Conservation (phyloP, 371 early-diverging fungal species). For the Rhizopus stolonifer region DNA sequence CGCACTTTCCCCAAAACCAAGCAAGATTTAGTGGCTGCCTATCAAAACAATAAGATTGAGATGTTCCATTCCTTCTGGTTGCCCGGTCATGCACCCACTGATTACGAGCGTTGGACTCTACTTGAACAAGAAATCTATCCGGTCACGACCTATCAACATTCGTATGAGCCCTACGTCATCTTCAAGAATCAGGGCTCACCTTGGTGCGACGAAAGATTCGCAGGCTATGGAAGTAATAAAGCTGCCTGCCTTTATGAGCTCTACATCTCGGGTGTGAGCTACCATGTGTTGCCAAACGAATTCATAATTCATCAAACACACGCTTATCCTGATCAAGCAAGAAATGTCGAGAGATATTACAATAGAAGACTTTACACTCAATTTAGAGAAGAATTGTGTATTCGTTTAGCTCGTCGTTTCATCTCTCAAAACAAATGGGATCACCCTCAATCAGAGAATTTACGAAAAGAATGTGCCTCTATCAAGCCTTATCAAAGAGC, state of each 20-base stretch:
- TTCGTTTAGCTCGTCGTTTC: conserved; percentile 55
- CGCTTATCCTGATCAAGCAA: conserved; percentile 55
- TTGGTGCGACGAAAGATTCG: conserved; percentile 68
- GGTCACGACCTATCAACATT: conserved; percentile 55
- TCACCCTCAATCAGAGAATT: conserved; percentile 45
- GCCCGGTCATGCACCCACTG: conserved; percentile 58
- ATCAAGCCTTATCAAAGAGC: conserved; percentile 32
- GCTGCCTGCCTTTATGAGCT: conserved; percentile 66
- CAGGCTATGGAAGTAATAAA: conserved; percentile 68
- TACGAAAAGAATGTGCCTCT: conserved; percentile 44
- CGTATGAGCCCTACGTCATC: conserved; percentile 64
- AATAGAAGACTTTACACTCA: conserved; percentile 56
- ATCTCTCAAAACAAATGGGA: conserved; percentile 50
- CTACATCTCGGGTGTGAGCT: conserved; percentile 61
- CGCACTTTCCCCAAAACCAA: conserved; percentile 52
- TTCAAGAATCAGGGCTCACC: conserved; percentile 51
- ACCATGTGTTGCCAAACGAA: conserved; percentile 57
- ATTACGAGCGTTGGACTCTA: conserved; percentile 52
- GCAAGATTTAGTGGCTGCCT: conserved; percentile 28
- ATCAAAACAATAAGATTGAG: conserved; percentile 38
- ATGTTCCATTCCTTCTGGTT: conserved; percentile 60
- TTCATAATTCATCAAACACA: conserved; percentile 66
- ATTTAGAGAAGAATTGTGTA: conserved; percentile 62
- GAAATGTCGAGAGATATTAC: conserved; percentile 60
- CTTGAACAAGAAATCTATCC: conserved; percentile 35